Base-by-base conservation (phyloP, 805 yeast species). In the Ogataea trehaloabstinens region DNA sequence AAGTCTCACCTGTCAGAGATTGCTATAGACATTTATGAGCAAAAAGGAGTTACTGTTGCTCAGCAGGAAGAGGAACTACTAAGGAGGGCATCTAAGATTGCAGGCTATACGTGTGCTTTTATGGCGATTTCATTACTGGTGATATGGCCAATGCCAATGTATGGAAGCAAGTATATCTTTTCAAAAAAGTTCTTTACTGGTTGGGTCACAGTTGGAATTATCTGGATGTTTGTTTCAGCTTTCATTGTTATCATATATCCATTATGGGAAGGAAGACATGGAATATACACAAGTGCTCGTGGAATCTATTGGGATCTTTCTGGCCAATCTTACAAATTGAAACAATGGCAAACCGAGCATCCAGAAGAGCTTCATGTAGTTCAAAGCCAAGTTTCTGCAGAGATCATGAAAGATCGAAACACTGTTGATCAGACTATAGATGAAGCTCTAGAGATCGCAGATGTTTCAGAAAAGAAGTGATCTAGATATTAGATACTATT, bases 81-180 rank as follows among this genome's bases (percentile, higher is more conserved):
- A 46, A 61, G 63, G 35, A 73, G 65, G 51, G 80, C 86, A 6
- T 73, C 85, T 34, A 80, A 74, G 50, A 64, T 66, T 28, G 93
- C 90, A 1, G 74, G 76, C 25, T 64, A 64, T 38, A 65, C 85
- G 28, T 83, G 90, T 57, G 60, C 76, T 2, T 64, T 74, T 30
- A 70, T 86, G 49, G 78, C 87, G 5, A 49, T 86, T 6, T 70
- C 82, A 33, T 65, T 88, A 35, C 64, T 88, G 22, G 73, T 89
- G 19, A 55, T 88, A 21, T 87, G 95, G 93, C 96, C 96, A 53
- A 85, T 88, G 88, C 96, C 96, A 48, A 82, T 89, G 93, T 88
- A 82, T 60, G 96, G 95, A 22, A 56, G 82, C 4, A 72, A 75
- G 3, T 88, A 88, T 56, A 69, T 88, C 28, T 89, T 88, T 63